Conservation (phyloP, 371 early-diverging fungal species). For the Phascolomyces articulosus region DNA sequence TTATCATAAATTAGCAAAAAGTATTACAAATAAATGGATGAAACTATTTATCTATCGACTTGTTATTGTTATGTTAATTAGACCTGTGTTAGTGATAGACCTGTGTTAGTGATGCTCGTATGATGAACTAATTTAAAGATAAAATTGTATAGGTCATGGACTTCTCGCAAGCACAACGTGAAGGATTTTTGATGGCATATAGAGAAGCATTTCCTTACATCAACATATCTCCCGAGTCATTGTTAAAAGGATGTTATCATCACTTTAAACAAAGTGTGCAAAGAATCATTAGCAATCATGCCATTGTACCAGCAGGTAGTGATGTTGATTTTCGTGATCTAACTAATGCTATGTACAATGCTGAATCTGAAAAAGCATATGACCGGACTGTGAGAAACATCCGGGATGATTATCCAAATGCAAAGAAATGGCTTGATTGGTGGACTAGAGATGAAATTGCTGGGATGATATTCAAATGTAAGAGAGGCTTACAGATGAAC, state of each 20-base stretch:
- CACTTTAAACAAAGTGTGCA: background rate
- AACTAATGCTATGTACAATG: background rate
- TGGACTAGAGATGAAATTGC: background rate
- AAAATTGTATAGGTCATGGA: too few species aligned
- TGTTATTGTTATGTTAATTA: background rate
- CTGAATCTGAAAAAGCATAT: background rate
- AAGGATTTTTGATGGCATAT: background rate
- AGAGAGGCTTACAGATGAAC: background rate
- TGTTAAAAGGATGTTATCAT: background rate
- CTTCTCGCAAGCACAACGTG: too few species aligned
- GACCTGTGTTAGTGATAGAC: too few species aligned
- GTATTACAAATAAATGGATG: too few species aligned
- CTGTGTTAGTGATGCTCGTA: too few species aligned
- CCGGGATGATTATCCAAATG: too few species aligned
- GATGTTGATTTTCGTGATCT: background rate
- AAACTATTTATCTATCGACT: too few species aligned
- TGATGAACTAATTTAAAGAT: too few species aligned
- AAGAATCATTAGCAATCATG: background rate
- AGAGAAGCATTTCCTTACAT: background rate
- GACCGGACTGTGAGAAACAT: background rate
- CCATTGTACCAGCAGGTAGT: background rate
- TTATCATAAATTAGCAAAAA: too few species aligned
- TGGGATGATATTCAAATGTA: background rate
- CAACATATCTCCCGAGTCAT: background rate
- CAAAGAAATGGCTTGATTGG: too few species aligned